Conservation (phyloP, 2,329 filamentous ascomycete genomes). For the Graphium sp. region DNA sequence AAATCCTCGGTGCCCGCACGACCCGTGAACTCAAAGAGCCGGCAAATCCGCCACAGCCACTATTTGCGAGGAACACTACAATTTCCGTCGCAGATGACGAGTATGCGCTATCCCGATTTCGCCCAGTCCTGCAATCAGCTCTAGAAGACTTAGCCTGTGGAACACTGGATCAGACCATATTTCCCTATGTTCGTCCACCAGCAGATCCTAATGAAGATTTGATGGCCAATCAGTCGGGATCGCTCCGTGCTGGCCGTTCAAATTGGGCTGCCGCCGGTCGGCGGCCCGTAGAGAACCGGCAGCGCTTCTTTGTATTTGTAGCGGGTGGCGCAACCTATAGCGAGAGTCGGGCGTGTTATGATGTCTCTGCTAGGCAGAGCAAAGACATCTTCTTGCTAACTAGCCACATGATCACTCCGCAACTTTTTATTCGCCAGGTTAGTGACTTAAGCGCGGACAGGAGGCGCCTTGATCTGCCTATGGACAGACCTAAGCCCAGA, state of each 20-base stretch:
- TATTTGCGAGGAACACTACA: slow-evolving; percentile 44
- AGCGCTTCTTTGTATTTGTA: slow-evolving; percentile 86
- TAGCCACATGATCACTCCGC: slow-evolving; percentile 82
- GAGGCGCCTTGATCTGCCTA: slow-evolving; percentile 61
- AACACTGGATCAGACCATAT: slow-evolving; percentile 45
- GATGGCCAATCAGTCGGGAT: slow-evolving; percentile 43
- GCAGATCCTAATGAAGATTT: slow-evolving; percentile 44
- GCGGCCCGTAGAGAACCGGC: slow-evolving; percentile 59
- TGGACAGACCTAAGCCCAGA: slow-evolving; percentile 62
- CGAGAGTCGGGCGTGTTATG: slow-evolving; percentile 79
- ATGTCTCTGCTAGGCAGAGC: slow-evolving; percentile 53
- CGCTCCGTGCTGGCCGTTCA: slow-evolving; percentile 78
- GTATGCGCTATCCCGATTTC: slow-evolving; percentile 73
- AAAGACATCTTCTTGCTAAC: slow-evolving; percentile 80
- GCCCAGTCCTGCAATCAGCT: slow-evolving; percentile 66
- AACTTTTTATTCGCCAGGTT: slow-evolving; percentile 68
- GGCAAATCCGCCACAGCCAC: slow-evolving; percentile 42
- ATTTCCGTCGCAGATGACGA: slow-evolving; percentile 48
- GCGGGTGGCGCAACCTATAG: slow-evolving; percentile 91
- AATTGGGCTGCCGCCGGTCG: slow-evolving; percentile 83
- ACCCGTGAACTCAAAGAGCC: slow-evolving; percentile 59
- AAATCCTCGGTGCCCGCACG: slow-evolving; percentile 62
- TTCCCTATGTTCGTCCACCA: slow-evolving; percentile 60
- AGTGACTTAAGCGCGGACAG: slow-evolving; percentile 63
- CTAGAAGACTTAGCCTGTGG: slow-evolving; percentile 59